Evolutionary conservation across 441 rosid genomes (phyloP), one percentile per base, ranked within the genome.

Genomic region (Erodium trifolium): DNA sequence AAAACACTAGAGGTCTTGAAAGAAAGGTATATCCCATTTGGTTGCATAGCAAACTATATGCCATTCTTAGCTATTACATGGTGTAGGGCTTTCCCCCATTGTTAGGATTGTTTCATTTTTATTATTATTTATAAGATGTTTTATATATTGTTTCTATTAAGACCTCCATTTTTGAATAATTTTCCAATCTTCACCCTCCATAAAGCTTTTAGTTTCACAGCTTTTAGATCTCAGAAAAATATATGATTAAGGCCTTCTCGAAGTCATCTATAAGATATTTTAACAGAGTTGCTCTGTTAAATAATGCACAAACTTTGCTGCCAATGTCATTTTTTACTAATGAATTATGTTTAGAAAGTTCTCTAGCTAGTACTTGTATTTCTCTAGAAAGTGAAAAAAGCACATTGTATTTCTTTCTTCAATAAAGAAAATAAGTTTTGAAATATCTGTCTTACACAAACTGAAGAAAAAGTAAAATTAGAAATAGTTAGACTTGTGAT

Each of bases 1-100:
- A 95, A 95, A 82, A 92, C 95, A 3, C 77, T 95, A 45, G 99
- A 92, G 78, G 88, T 87, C 68, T 86, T 95, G 57, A 90, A 90
- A 80, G 98, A 95, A 57, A 87, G 98, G 99, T 95, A 81, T 39
- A 16, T 3, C 53, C 18, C 64, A 47, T 67, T 37, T n/a, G 66
- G 31, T 49, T 13, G 31, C 71, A 39, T 69, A 65, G 29, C 35
- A 7, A 34, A 27, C 13, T 31, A 60, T 18, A 60, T 14, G 19
- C 23, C 67, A 60, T 13, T 63, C 41, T 63, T 17, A 34, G 66
- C 63, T 57, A 60, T 41, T 59, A 13, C 35, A 14, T 14, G 35
- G 35, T 60, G 35, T 4, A 23, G 65, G 65, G 6, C 31, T 55
- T 19, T 1, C 29, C 63, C 31, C 23, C 23, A 9, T 9, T 59